Evolutionary conservation across 805 yeast species (phyloP).

Genomic region (Kazachstania martiniae): DNA sequence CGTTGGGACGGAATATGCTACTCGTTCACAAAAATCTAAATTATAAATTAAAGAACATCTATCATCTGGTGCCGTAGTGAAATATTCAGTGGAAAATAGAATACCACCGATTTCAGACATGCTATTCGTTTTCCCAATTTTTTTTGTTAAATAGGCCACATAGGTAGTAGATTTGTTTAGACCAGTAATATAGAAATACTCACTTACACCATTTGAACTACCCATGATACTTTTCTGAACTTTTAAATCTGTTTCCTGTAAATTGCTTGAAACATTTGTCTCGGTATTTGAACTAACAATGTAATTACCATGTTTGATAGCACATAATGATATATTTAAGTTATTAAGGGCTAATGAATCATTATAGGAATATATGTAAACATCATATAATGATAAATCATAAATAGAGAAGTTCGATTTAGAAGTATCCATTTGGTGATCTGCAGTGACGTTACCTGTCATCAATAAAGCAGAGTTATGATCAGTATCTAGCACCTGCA

Average conservation of each 20-base stretch:
- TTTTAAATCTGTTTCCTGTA: conserved; percentile 10
- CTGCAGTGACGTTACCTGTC: conserved; percentile 40
- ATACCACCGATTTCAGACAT: conserved; percentile 45
- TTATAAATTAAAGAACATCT: conserved; percentile 69
- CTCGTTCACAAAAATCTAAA: conserved; percentile 65
- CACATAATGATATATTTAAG: conserved; percentile 58
- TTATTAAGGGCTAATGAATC: conserved; percentile 26
- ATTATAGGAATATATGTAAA: conserved; percentile 39
- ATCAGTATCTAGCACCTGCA: conserved; percentile 58
- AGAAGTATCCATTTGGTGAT: conserved; percentile 5
- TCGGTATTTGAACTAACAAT: conserved; percentile 21
- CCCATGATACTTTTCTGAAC: conserved; percentile 30
- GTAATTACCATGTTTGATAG: conserved; percentile 44
- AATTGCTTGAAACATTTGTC: conserved; percentile 1
- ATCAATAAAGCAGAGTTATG: conserved; percentile 53
- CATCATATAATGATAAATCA: conserved; percentile 21
- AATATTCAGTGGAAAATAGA: conserved; percentile 43
- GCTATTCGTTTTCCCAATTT: conserved; percentile 25
- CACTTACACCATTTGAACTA: conserved; percentile 40
- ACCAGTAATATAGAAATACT: conserved; percentile 52
- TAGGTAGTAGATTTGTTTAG: conserved; percentile 53
- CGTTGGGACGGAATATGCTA: conserved; percentile 81
- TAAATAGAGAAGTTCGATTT: conserved; percentile 12
- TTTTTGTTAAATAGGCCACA: conserved; percentile 50
- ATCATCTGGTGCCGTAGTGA: conserved; percentile 41